Evolutionary conservation across 306 rosid species (phyloP), one percentile per base, ranked within the genome.

Genomic region (Ammopiptanthus mongolicus): DNA sequence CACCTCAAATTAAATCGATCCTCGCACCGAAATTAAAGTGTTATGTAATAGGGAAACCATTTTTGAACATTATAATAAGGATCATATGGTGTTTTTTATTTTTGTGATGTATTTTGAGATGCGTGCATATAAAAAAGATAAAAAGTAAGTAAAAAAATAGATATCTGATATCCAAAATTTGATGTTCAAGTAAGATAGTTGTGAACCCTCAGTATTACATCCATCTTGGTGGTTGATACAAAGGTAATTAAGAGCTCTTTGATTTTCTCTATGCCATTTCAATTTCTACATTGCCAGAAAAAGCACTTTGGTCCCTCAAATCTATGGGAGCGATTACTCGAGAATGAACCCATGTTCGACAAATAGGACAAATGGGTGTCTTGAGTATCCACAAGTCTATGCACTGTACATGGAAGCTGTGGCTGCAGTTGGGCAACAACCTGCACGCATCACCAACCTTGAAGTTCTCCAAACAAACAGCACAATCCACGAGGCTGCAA

Each of bases 401-500:
- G 6, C 96, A 90, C 0, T 73, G 80, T 7, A 84, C 84, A 71
- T 90, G 96, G 51, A 88, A 88, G 34, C 81, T 83, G 57, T 90
- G 93, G 22, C 71, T 72, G 59, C 93, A 90, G 14, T 75, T 60
- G 0, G 96, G 93, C 80, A 88, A 79, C 62, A 88, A 41, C 34
- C 93, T 84, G 46, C 96, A 90, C 23, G 39, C 50, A 55, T 90
- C 92, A 60, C 93, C 93, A 71, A 34, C 81, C 84, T 84, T 76
- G 71, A 86, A 88, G 39, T 29, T 83, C 75, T 88, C 93, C 67
- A 88, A 81, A 60, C 96, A 90, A 65, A 90, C 87, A 13, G 87
- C 91, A 77, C 96, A 90, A 2, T 86, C 91, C 52, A 75, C 83
- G 0, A 70, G 79, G 77, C 81, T 82, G 29, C 47, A 25, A 10